Percentiles rank a stretch among this genome's conserved stretches.
Conservation (phyloP, 257 asterid species). For the Phtheirospermum japonicum region DNA sequence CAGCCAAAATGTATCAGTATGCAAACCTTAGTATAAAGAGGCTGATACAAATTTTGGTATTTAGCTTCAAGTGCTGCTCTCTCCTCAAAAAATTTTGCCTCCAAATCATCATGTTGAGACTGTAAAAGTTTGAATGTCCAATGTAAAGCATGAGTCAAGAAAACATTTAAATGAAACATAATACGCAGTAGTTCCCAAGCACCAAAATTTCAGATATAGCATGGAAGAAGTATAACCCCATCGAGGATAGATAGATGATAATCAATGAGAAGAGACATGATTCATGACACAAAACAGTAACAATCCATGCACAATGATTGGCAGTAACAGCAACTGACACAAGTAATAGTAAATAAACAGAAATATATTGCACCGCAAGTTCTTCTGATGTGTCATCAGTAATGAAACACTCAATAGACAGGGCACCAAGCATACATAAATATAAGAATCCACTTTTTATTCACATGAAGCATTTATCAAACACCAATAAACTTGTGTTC, state of each 20-base stretch:
- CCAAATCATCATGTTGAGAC: slow-evolving; percentile 57
- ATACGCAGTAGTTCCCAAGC: neutral
- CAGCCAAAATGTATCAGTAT: slow-evolving; percentile 1
- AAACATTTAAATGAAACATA: neutral
- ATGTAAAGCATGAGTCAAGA: neutral
- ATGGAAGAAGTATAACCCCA: neutral
- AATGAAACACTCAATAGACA: too few relatives aligned
- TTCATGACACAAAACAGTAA: too few relatives aligned
- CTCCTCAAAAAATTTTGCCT: slow-evolving; percentile 58
- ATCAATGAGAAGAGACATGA: neutral
- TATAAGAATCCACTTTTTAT: too few relatives aligned
- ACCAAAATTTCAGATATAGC: neutral
- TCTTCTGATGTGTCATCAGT: too few relatives aligned
- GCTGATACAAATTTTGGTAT: slow-evolving; percentile 61
- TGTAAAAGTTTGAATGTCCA: slow-evolving; percentile 19
- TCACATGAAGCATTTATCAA: neutral
- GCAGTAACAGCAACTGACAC: too few relatives aligned
- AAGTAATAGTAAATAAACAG: too few relatives aligned
- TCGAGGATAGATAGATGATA: neutral
- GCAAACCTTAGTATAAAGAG: slow-evolving; percentile 49
- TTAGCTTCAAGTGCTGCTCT: slow-evolving; percentile 63
- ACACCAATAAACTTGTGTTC: neutral
- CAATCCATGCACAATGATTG: too few relatives aligned
- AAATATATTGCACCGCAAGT: too few relatives aligned
- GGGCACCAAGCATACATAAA: too few relatives aligned